phyloP scores from a whole-genome alignment of 1,139 yeast genomes.

The Candida sanyaensis region DNA sequence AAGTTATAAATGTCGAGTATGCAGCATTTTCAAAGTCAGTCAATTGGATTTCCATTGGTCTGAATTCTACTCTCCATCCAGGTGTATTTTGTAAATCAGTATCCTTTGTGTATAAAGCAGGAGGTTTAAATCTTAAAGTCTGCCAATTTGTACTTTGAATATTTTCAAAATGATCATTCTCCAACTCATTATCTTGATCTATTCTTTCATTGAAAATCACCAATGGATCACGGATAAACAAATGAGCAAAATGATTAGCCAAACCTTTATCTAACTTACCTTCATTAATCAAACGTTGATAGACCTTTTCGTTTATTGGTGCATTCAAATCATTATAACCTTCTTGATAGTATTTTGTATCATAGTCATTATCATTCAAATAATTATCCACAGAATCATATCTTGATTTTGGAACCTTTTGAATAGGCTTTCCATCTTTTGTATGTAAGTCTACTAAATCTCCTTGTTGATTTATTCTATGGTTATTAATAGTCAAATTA shows the following conservation, averaged over 20 bases:
- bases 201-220: conserved; percentile 86
- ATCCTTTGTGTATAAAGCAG: conserved; percentile 52
- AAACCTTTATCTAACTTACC: conserved; percentile 59
- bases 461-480: conserved; percentile 45
- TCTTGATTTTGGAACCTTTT: conserved; percentile 79
- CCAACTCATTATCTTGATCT: conserved; percentile 66
- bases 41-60: conserved; percentile 93
- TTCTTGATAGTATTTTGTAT: conserved; percentile 44
- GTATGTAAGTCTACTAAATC: conserved; percentile 26
- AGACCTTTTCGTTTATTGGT: conserved; percentile 61
- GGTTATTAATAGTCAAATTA: conserved; percentile 14
- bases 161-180: conserved; percentile 94
- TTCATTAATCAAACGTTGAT: conserved; percentile 18
- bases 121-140: conserved; percentile 90
- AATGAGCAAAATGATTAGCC: conserved; percentile 89
- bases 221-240: conserved; percentile 89
- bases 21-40: conserved; percentile 98
- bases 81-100: conserved; percentile 45
- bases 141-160: conserved; percentile 99
- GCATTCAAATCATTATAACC: conserved; percentile 73
- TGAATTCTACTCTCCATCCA: conserved; percentile 98
- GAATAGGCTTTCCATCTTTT: conserved; percentile 42
- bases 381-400: conserved; percentile 87
- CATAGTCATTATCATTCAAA: conserved; percentile 58
- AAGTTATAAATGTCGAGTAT: conserved; percentile 68